Conservation (phyloP, 2,329 filamentous ascomycete genomes). For the Monilinia fructigena region DNA sequence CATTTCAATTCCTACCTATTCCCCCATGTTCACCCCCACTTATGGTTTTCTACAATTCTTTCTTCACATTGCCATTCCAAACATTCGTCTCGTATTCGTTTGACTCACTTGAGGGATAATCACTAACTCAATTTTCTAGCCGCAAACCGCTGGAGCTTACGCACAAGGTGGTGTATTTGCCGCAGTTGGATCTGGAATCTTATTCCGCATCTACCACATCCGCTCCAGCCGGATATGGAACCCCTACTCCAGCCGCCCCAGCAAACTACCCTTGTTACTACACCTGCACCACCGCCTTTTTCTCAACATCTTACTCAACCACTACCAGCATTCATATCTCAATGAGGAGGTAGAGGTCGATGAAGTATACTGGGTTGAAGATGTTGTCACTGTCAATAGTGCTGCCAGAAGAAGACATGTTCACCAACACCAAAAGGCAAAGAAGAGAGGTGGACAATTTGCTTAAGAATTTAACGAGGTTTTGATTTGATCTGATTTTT, state of each 20-base stretch:
- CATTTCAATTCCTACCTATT: not conserved
- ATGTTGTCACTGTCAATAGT: constrained; percentile 42
- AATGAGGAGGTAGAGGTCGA: constrained; percentile 44
- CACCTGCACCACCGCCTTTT: constrained; percentile 34
- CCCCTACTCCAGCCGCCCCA: constrained; percentile 29
- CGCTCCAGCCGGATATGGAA: constrained; percentile 5
- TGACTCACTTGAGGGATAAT: not conserved
- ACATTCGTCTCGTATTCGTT: not conserved
- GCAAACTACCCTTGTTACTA: constrained; percentile 27
- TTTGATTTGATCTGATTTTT: constrained; percentile 3
- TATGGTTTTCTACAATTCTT: too few relatives aligned
- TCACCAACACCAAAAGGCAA: constrained; percentile 15
- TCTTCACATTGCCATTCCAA: not conserved
- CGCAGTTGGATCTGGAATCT: constrained; percentile 15
- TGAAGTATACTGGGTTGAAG: constrained; percentile 58
- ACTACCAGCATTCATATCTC: constrained; percentile 41
- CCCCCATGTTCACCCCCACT: not conserved
- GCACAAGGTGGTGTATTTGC: constrained; percentile 40
- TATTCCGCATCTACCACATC: not conserved
- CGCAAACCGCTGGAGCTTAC: constrained; percentile 27
- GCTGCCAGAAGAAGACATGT: constrained; percentile 19
- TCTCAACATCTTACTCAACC: constrained; percentile 55
- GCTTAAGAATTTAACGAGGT: not conserved
- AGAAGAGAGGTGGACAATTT: constrained; percentile 15
- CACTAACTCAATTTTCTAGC: not conserved